Conservation (phyloP, 2,329 filamentous ascomycete genomes). For the Neofusicoccum ribis region DNA sequence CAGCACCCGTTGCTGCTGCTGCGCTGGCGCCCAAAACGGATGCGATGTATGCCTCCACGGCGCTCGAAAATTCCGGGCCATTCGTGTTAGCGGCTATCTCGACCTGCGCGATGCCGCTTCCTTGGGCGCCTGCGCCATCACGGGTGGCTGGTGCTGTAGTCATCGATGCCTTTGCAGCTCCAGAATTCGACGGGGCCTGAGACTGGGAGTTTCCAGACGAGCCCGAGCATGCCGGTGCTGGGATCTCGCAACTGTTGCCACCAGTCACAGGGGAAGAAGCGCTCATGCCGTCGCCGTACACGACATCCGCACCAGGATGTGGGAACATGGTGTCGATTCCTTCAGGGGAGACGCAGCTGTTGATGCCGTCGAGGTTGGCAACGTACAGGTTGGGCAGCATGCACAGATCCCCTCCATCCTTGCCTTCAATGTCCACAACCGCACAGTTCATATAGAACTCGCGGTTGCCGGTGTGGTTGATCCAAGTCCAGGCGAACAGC, state of each 20-base stretch:
- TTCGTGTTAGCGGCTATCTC: not conserved
- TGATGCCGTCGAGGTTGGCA: slow-evolving; percentile 44
- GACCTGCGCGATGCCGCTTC: not conserved
- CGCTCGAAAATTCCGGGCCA: not conserved
- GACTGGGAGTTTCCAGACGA: not conserved
- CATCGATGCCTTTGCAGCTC: not conserved
- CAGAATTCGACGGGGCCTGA: not conserved
- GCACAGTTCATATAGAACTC: slow-evolving; percentile 91
- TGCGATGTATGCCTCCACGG: not conserved
- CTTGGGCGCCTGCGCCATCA: not conserved
- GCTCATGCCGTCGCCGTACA: slow-evolving; percentile 38
- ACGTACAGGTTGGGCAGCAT: slow-evolving; percentile 45
- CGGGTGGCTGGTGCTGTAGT: not conserved
- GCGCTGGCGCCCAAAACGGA: not conserved
- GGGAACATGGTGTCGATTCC: slow-evolving; percentile 43
- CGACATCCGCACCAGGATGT: slow-evolving; percentile 42
- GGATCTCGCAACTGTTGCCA: slow-evolving; percentile 34
- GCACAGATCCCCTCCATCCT: slow-evolving; percentile 25
- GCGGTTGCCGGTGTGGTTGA: slow-evolving; percentile 73
- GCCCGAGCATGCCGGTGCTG: not conserved
- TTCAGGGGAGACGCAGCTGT: slow-evolving; percentile 42
- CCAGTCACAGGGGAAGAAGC: slow-evolving; percentile 27
- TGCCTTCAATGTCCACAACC: slow-evolving; percentile 59
- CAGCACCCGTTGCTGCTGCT: not conserved
- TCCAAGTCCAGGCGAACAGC: slow-evolving; percentile 70